Percentiles rank a stretch among this genome's conserved stretches.
phyloP scores from a whole-genome alignment of 73 alveolate genomes.

The Paramecium octaurelia region DNA sequence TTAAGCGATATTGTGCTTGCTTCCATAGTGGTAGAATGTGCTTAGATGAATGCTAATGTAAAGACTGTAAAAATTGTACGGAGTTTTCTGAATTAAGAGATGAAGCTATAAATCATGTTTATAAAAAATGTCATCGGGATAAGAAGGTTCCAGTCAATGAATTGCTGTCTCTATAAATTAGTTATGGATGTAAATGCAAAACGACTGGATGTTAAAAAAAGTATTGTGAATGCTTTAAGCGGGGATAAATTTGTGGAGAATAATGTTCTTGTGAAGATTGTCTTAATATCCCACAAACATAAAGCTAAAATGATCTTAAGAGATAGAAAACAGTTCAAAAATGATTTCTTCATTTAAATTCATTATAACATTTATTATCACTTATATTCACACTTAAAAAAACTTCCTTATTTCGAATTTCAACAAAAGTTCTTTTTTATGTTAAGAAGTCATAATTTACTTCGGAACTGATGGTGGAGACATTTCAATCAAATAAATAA shows the following conservation, averaged over 20 bases:
- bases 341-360: background rate
- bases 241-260: conserved; percentile 66
- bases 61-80: background rate
- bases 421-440: background rate
- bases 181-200: conserved; percentile 68
- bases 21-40: conserved; percentile 36
- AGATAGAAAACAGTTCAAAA: conserved; percentile 24
- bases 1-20: conserved; percentile 36
- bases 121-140: conserved; percentile 70
- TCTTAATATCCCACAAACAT: conserved; percentile 30
- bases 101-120: conserved; percentile 62
- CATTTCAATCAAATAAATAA: too few species aligned
- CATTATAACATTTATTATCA: background rate
- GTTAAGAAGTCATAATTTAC: too few species aligned
- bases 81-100: background rate
- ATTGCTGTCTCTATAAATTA: conserved; percentile 51
- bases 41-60: background rate
- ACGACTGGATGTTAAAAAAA: conserved; percentile 70
- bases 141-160: conserved; percentile 64
- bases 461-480: too few species aligned
- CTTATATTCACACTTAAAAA: background rate
- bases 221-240: conserved; percentile 77
- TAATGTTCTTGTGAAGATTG: conserved; percentile 72
- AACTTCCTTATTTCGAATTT: background rate
- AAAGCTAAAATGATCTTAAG: background rate